A percentile compares a stretch with the other conserved stretches of the same genome.
phyloP scores from a whole-genome alignment of 768 basidiomycete genomes.

The Pilatotrama ljubarskyi region DNA sequence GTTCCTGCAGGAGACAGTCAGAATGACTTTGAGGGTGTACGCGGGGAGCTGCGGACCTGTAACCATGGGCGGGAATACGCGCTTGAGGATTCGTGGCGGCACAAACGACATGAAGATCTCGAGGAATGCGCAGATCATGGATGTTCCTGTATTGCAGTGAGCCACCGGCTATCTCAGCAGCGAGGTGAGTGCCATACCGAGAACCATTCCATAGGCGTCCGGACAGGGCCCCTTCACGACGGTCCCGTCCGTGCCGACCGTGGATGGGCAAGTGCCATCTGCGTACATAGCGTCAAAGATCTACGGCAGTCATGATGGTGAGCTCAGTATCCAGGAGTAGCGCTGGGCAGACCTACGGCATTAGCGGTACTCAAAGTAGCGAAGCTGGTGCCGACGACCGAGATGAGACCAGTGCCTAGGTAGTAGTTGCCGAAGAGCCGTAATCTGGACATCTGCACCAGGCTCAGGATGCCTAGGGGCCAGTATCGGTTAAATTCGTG shows the following conservation, averaged over 20 bases:
- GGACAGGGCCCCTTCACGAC: constrained; percentile 64
- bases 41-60: constrained; percentile 45
- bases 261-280: constrained; percentile 74
- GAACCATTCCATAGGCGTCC: constrained; percentile 76
- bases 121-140: constrained; percentile 74
- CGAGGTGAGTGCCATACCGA: constrained; percentile 45
- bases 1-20: constrained; percentile 45
- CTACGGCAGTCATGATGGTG: constrained; percentile 33
- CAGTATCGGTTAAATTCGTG: background rate
- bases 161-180: background rate
- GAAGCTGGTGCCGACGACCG: constrained; percentile 82
- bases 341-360: constrained; percentile 44
- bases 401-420: constrained; percentile 78
- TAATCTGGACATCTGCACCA: constrained; percentile 77
- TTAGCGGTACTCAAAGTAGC: constrained; percentile 74
- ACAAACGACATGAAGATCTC: constrained; percentile 80
- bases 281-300: constrained; percentile 77
- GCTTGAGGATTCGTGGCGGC: constrained; percentile 59
- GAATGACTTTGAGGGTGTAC: background rate
- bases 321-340: background rate
- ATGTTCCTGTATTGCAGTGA: constrained; percentile 52
- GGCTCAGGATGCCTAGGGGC: constrained; percentile 61
- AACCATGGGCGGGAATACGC: constrained; percentile 78
- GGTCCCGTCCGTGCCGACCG: constrained; percentile 56
- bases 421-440: constrained; percentile 62